A percentile compares a stretch with the other conserved stretches of the same genome.
Conservation (phyloP, 2,329 filamentous ascomycete genomes). For the Ceratocystis destructans region DNA sequence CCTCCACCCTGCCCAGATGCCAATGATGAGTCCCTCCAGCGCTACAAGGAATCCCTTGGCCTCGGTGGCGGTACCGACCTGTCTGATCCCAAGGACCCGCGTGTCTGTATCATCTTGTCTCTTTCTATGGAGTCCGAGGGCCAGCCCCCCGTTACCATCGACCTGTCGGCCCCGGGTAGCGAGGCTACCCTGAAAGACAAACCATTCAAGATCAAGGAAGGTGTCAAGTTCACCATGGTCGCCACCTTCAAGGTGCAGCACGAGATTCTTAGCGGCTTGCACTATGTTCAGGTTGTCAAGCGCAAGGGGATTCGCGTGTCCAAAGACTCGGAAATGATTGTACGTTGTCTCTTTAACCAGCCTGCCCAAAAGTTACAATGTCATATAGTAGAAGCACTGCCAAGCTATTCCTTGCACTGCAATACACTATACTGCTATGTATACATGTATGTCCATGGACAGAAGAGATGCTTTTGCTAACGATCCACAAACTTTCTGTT, state of each 20-base stretch:
- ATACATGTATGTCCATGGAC: neutral
- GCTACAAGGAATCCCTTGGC: slow-evolving; percentile 94
- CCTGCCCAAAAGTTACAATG: neutral
- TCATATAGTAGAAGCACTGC: no score
- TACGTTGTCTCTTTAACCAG: slow-evolving; percentile 32
- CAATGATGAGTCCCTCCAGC: slow-evolving; percentile 84
- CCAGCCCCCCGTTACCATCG: slow-evolving; percentile 74
- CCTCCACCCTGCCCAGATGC: slow-evolving; percentile 33
- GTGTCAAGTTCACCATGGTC: slow-evolving; percentile 84
- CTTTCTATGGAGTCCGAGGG: slow-evolving; percentile 78
- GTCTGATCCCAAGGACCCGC: slow-evolving; percentile 65
- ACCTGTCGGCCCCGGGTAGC: slow-evolving; percentile 61
- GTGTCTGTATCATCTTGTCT: slow-evolving; percentile 84
- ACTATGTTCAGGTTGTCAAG: slow-evolving; percentile 92
- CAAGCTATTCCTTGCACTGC: neutral
- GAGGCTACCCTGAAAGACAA: slow-evolving; percentile 71
- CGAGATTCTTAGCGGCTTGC: slow-evolving; percentile 84
- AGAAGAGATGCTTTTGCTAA: neutral
- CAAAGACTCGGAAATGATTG: slow-evolving; percentile 98
- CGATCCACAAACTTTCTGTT: slow-evolving; percentile 22
- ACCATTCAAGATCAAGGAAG: slow-evolving; percentile 97
- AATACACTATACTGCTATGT: neutral
- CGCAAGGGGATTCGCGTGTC: slow-evolving; percentile 72
- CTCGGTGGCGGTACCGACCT: slow-evolving; percentile 60
- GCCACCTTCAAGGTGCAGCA: slow-evolving; percentile 92